phyloP scores from a whole-genome alignment of 805 yeast species.

The Scheffersomyces amazonensis region DNA sequence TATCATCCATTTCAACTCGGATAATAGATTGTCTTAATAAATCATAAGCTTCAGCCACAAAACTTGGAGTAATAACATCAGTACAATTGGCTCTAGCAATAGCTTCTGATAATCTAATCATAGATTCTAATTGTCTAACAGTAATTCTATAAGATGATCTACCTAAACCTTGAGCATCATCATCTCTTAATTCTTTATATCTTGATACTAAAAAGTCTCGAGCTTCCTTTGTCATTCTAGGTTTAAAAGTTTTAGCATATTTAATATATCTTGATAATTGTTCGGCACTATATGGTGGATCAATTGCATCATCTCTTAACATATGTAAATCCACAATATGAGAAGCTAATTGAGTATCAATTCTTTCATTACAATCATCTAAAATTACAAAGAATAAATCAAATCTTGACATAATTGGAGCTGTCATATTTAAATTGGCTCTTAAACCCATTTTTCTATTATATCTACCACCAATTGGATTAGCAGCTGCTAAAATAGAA shows the following conservation, averaged over 20 bases:
- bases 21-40: slow-evolving; percentile 87
- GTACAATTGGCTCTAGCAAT: slow-evolving; percentile 97
- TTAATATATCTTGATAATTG: slow-evolving; percentile 84
- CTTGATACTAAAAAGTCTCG: slow-evolving; percentile 70
- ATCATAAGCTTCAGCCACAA: slow-evolving; percentile 92
- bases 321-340: slow-evolving; percentile 93
- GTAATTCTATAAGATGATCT: slow-evolving; percentile 90
- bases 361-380: slow-evolving; percentile 89
- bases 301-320: slow-evolving; percentile 84
- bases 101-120: slow-evolving; percentile 92
- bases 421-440: slow-evolving; percentile 90
- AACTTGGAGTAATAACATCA: slow-evolving; percentile 75
- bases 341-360: slow-evolving; percentile 85
- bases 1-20: slow-evolving; percentile 90
- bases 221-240: slow-evolving; percentile 79
- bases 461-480: slow-evolving; percentile 96
- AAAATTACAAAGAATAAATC: slow-evolving; percentile 91
- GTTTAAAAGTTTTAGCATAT: slow-evolving; percentile 91
- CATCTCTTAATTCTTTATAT: slow-evolving; percentile 82
- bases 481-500: slow-evolving; percentile 97
- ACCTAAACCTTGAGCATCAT: slow-evolving; percentile 87
- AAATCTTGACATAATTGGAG: slow-evolving; percentile 98
- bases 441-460: slow-evolving; percentile 82
- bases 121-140: slow-evolving; percentile 92
- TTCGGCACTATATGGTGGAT: slow-evolving; percentile 86